These are phyloP conservation scores for Trypanosoma caninum DNA, from an alignment of 208 protist species.

Conservation along the genomic window DNA sequence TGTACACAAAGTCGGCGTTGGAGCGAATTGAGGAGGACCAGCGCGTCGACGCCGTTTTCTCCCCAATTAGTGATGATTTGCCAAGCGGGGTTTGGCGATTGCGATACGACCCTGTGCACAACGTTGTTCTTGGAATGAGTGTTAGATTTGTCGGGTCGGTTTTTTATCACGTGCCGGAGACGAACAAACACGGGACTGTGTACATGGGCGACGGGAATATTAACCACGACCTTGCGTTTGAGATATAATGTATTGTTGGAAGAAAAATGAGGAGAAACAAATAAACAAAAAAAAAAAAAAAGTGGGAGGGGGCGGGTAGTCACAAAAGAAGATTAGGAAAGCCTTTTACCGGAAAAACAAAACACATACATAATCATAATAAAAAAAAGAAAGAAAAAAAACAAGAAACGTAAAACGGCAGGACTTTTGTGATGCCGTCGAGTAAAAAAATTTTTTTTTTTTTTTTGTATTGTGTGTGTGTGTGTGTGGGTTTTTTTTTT, in stretches of 20 bases:
- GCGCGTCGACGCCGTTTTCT: slow-evolving; percentile 64
- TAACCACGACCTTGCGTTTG: slow-evolving; percentile 75
- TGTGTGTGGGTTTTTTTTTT: too few relatives aligned
- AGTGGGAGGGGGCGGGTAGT: neutral
- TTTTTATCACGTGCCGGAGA: slow-evolving; percentile 84
- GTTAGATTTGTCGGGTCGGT: slow-evolving; percentile 62
- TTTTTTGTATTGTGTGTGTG: too few relatives aligned
- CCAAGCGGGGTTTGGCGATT: slow-evolving; percentile 70
- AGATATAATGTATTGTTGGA: slow-evolving; percentile 35
- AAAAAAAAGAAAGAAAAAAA: slow-evolving; percentile 8
- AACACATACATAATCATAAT: neutral
- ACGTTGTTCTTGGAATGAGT: slow-evolving; percentile 68
- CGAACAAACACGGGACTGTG: slow-evolving; percentile 59
- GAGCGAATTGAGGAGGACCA: slow-evolving; percentile 60
- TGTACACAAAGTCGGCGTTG: slow-evolving; percentile 46
- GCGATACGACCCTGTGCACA: slow-evolving; percentile 60
- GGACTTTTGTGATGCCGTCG: neutral
- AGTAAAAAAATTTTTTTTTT: slow-evolving; percentile 9
- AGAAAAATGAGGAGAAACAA: neutral
- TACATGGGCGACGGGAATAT: slow-evolving; percentile 90
- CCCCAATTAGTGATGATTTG: slow-evolving; percentile 69
- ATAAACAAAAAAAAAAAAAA: slow-evolving; percentile 3
- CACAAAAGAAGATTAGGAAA: neutral
- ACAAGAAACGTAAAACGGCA: neutral
- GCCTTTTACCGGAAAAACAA: neutral